Evolutionary conservation across 257 asterid species (phyloP), one percentile per base, ranked within the genome.

Genomic region (Lycium ferocissimum): DNA sequence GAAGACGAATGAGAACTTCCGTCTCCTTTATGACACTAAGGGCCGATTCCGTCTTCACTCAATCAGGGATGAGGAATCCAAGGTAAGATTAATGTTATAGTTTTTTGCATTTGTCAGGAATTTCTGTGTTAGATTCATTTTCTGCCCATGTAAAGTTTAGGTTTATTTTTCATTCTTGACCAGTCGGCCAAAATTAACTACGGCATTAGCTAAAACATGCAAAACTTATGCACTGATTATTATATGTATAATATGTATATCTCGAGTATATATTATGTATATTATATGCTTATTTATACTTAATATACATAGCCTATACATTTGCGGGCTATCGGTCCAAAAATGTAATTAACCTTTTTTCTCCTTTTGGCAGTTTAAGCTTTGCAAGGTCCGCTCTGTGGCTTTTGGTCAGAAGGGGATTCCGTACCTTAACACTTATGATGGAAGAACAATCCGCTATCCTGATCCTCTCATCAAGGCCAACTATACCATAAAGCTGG

Each of bases 1-100:
- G 7, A 91, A 91, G 85, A 89, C 93, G 75, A 89, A 91, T 79
- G 93, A 91, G 87, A 89, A 86, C 65, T 91, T 91, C 91, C 92
- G 93, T 75, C 91, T 91, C 14, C 84, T 80, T 18, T 80, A 80
- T 18, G 45, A 40, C 45, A 40, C 45, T 4, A 40, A 40, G 45
- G 45, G 84, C 6, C 73, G 84, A 26, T 80, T 80, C 22, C 43
- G 73, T 80, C 84, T 80, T 80, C 73, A 80, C 89, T 91, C 84
- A 83, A 47, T 91, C 69, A 84, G 91, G 12, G 92, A 91, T 56
- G 91, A 91, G 79, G 93, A 89, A 70, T 86, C 93, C 37, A 91
- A 91, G 91, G 93, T 91, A 1, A 26, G 37, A 6, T 43, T 72
- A 72, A 43, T 43, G 2, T 26, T 56, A 4, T 54, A 4, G 9